These are phyloP conservation scores for Jacaranda mimosifolia DNA, from an alignment of 257 asterid species.

Conservation along the genomic window DNA sequence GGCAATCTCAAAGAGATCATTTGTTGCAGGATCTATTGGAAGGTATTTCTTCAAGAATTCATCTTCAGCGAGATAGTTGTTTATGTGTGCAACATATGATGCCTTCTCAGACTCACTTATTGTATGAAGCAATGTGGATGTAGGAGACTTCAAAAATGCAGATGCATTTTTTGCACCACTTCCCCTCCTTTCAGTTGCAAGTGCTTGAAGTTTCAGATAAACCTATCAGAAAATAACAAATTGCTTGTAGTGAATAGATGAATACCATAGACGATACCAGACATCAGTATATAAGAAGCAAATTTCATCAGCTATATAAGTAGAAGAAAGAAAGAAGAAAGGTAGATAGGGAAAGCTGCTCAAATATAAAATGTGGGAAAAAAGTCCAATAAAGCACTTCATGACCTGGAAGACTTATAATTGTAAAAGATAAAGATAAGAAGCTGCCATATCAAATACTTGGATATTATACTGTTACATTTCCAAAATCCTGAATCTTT, in stretches of 20 bases:
- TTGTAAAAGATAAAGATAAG: conserved; percentile 6
- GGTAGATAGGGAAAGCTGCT: no score
- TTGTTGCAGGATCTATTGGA: conserved; percentile 83
- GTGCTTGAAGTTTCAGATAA: conserved; percentile 85
- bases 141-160: conserved; percentile 94
- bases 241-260: conserved; percentile 16
- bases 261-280: neutral
- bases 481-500: conserved; percentile 14
- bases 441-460: neutral
- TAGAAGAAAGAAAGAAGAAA: no score
- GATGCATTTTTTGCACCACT: conserved; percentile 82
- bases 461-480: neutral
- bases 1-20: conserved; percentile 93
- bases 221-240: conserved; percentile 59
- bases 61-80: conserved; percentile 88
- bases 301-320: neutral
- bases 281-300: conserved; percentile 17
- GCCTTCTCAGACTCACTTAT: conserved; percentile 97
- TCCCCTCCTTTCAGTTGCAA: conserved; percentile 80
- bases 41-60: conserved; percentile 78
- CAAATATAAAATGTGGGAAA: neutral
- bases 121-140: conserved; percentile 94
- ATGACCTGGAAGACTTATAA: neutral
- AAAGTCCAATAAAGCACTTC: neutral
- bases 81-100: conserved; percentile 93